These are phyloP conservation scores for Datisca glomerata DNA, from an alignment of 306 rosid species.

Conservation along the genomic window DNA sequence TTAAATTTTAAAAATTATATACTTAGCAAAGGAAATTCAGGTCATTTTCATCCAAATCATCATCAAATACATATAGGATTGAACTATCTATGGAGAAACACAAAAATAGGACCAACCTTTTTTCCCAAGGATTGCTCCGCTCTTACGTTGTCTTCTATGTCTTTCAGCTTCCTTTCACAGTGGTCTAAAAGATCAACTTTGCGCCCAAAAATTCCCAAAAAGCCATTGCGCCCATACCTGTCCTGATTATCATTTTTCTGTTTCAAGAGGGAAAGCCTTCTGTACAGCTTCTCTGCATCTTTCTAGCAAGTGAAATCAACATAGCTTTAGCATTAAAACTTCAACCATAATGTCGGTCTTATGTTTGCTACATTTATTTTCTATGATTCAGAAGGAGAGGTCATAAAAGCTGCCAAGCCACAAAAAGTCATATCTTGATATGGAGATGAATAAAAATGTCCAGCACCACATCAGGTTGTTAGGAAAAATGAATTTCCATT, in stretches of 20 bases:
- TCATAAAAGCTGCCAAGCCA: no score
- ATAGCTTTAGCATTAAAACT: neutral
- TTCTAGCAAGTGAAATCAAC: conserved; percentile 23
- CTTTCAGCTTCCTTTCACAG: conserved; percentile 49
- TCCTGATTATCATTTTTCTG: conserved; percentile 19
- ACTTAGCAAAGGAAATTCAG: no score
- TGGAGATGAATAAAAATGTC: no score
- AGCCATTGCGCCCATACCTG: conserved; percentile 42
- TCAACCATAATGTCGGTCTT: no score
- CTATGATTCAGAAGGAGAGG: no score
- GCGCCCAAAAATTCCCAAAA: conserved; percentile 45
- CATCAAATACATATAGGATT: no score
- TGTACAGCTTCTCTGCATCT: conserved; percentile 55
- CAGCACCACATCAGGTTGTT: no score
- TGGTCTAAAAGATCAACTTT: conserved; percentile 37
- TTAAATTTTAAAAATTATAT: no score
- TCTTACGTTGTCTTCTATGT: conserved; percentile 53
- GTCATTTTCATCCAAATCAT: no score
- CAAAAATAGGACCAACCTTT: conserved; percentile 29
- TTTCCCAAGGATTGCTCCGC: conserved; percentile 40
- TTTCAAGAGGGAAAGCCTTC: conserved; percentile 33
- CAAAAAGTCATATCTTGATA: no score
- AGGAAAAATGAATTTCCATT: neutral
- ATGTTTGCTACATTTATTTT: no score
- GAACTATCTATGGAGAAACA: no score